A percentile compares a stretch with the other conserved stretches of the same genome.
Conservation (phyloP, 352 stramenopile species). For the Pythium sukuiense region DNA sequence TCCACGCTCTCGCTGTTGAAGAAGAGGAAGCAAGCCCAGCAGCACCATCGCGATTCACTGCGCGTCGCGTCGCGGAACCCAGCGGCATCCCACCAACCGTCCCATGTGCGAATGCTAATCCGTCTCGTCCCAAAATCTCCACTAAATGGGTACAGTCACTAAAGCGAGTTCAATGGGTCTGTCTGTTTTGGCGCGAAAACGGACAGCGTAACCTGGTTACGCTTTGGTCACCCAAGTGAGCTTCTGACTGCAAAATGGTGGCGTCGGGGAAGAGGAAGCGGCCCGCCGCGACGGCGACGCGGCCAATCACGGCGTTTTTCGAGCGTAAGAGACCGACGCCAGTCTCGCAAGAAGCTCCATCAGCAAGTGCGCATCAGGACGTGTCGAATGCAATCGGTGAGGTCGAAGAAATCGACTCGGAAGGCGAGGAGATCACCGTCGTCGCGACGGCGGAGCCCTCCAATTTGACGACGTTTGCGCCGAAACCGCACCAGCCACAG, state of each 20-base stretch:
- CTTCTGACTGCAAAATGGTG: constrained; percentile 3
- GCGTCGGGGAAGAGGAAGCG: constrained; percentile 31
- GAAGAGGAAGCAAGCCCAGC: neutral
- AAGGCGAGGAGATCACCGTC: constrained; percentile 8
- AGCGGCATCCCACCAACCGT: neutral
- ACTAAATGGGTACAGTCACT: neutral
- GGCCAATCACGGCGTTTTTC: constrained; percentile 72
- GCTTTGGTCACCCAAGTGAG: neutral
- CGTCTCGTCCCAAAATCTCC: neutral
- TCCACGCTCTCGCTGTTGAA: neutral
- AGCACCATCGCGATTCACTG: too few species aligned
- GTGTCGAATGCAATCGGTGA: constrained; percentile 8
- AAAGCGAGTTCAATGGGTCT: too few species aligned
- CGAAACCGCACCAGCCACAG: neutral
- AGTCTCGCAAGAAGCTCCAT: constrained; percentile 14
- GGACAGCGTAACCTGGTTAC: neutral
- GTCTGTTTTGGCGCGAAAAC: constrained; percentile 9
- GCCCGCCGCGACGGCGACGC: constrained; percentile 11
- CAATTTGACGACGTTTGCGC: neutral
- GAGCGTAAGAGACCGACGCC: constrained; percentile 43
- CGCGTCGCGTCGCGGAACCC: too few species aligned
- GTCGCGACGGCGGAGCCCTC: constrained; percentile 1
- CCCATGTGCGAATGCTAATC: neutral
- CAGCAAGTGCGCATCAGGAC: neutral
- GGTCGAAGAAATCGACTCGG: constrained; percentile 24